Conservation (phyloP, 2,329 filamentous ascomycete species). For the Fusarium sp. region DNA sequence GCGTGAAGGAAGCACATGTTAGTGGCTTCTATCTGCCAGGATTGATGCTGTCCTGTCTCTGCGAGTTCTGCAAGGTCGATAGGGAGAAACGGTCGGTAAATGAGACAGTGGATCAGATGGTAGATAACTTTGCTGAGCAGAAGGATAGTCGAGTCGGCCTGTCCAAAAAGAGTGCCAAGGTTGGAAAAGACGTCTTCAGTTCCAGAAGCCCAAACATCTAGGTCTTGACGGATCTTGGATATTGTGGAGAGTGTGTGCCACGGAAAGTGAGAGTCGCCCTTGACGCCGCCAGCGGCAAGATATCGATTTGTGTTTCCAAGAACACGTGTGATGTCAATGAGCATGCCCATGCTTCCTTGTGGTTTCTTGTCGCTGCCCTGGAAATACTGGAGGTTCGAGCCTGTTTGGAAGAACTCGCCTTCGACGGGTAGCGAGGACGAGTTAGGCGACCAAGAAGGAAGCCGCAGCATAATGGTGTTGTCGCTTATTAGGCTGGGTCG, state of each 20-base stretch:
- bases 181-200: constrained; percentile 83
- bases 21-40: constrained; percentile 91
- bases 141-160: constrained; percentile 79
- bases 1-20: constrained; percentile 88
- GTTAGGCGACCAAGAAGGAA: constrained; percentile 78
- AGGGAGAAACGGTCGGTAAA: constrained; percentile 87
- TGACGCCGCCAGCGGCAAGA: constrained; percentile 84
- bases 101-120: constrained; percentile 85
- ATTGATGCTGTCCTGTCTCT: constrained; percentile 84
- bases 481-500: constrained; percentile 83
- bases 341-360: constrained; percentile 80
- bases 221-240: constrained; percentile 84
- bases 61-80: constrained; percentile 84
- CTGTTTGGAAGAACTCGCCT: constrained; percentile 82
- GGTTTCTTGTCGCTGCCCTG: constrained; percentile 74
- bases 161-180: constrained; percentile 78
- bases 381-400: constrained; percentile 79
- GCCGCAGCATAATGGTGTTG: constrained; percentile 76
- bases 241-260: constrained; percentile 89
- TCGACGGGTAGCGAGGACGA: constrained; percentile 71
- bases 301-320: constrained; percentile 86
- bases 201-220: constrained; percentile 86
- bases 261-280: constrained; percentile 89
- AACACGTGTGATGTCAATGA: constrained; percentile 86
- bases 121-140: constrained; percentile 88